Evolutionary conservation across 345 rosid species (phyloP), one percentile per base, ranked within the genome.

Genomic region (Heritiera littoralis): DNA sequence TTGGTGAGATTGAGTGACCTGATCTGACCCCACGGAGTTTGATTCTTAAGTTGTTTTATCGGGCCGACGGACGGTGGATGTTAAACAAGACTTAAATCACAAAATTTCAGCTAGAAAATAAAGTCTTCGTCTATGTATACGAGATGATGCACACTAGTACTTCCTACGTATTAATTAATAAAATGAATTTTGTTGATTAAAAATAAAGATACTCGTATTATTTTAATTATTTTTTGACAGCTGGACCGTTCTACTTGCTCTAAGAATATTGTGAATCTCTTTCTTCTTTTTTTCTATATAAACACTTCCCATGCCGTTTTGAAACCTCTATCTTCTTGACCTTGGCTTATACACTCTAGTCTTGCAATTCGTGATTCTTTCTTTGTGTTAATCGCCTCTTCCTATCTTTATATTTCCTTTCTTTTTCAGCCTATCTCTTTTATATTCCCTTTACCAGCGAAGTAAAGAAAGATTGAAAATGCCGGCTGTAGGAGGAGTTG

Each of bases 401-500:
- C 8, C 48, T 15, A 40, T 48, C 60, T 49, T 63, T 81, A 32
- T 71, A 20, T 43, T 3, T n/a, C 28, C 63, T 9, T 28, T 58
- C 23, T 9, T 52, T 48, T 2, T n/a, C n/a, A n/a, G n/a, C n/a
- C n/a, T n/a, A n/a, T n/a, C n/a, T n/a, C n/a, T n/a, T n/a, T n/a
- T n/a, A n/a, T n/a, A n/a, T n/a, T n/a, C n/a, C n/a, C 43, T 78
- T 66, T 23, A 35, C 48, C 7, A 20, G 43, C 32, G n/a, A 74
- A 69, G 70, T 15, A 5, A 76, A 23, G 18, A 51, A 73, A 71
- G 40, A 54, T 41, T 6, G 77, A 73, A 59, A 74, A 91, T 89
- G 93, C 84, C 90, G 6, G 92, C 84, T 8, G 88, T 61, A 3
- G 95, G 92, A 79, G 91, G 89, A 15, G 84, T 92, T 4, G 87